These are phyloP conservation scores for Diplosphaera chodatii DNA, from an alignment of 139 green algal genomes.

Conservation along the genomic window DNA sequence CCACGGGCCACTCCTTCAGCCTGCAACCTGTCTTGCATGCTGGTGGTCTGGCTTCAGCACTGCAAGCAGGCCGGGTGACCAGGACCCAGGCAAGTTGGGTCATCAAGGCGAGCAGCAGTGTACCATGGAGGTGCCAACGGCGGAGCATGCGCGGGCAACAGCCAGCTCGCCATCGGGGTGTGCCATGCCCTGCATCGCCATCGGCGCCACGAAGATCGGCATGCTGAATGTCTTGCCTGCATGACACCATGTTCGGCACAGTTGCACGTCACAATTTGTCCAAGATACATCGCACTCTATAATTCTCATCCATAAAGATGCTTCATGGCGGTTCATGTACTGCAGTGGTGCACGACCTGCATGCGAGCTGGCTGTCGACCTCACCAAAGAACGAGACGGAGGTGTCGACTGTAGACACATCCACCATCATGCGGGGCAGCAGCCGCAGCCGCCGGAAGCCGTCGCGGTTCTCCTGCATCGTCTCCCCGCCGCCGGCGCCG, in stretches of 20 bases:
- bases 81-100: too few species aligned
- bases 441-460: conserved; percentile 40
- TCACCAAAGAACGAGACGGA: conserved; percentile 31
- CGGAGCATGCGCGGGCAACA: conserved; percentile 31
- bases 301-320: too few species aligned
- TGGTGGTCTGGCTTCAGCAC: too few species aligned
- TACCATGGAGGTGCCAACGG: conserved; percentile 41
- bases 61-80: background rate
- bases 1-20: too few species aligned
- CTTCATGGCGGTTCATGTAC: too few species aligned
- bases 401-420: conserved; percentile 49
- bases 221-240: conserved; percentile 40
- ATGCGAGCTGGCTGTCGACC: too few species aligned
- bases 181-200: conserved; percentile 78
- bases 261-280: background rate
- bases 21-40: too few species aligned
- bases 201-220: conserved; percentile 76
- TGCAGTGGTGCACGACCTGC: too few species aligned
- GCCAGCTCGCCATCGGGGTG: conserved; percentile 64
- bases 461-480: conserved; percentile 40
- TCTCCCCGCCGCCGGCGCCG: conserved; percentile 34
- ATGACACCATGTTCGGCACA: background rate
- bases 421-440: conserved; percentile 51
- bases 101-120: background rate
- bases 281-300: too few species aligned